phyloP scores from a whole-genome alignment of 2,329 filamentous ascomycete genomes.

The Davidsoniella neocaledoniae region DNA sequence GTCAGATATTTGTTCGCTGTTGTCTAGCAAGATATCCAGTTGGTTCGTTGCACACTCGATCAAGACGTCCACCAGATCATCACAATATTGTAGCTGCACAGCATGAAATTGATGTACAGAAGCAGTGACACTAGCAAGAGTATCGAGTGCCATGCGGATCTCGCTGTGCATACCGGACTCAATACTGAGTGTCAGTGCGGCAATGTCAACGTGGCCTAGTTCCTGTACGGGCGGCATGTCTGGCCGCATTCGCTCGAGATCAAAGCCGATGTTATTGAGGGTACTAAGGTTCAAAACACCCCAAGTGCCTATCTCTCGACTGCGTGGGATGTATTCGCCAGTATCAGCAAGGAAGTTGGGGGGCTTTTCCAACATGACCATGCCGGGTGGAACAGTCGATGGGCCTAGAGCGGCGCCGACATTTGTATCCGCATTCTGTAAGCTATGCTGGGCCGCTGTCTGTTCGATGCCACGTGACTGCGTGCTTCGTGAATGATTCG shows the following conservation, averaged over 20 bases:
- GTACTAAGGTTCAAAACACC: constrained; percentile 58
- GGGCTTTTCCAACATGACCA: constrained; percentile 12
- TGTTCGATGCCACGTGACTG: neutral
- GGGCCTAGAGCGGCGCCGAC: neutral
- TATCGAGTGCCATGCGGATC: constrained; percentile 78
- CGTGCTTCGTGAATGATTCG: constrained; percentile 18
- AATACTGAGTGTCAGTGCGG: constrained; percentile 73
- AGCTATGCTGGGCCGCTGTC: neutral
- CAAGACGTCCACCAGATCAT: constrained; percentile 75
- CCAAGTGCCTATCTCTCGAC: constrained; percentile 38
- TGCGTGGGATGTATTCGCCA: constrained; percentile 38
- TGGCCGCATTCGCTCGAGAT: constrained; percentile 53
- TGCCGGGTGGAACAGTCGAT: constrained; percentile 20
- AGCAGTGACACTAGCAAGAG: constrained; percentile 47
- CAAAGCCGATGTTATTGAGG: constrained; percentile 45
- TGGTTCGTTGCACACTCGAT: constrained; percentile 86
- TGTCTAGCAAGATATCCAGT: constrained; percentile 66
- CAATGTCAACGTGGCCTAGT: constrained; percentile 76
- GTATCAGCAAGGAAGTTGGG: constrained; percentile 7
- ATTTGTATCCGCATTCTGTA: neutral
- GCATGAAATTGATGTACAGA: constrained; percentile 51
- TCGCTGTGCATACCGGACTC: constrained; percentile 82
- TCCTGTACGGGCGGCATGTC: constrained; percentile 60
- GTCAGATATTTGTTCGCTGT: constrained; percentile 72
- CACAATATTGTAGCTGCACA: constrained; percentile 53